Base-by-base conservation (phyloP, 2,329 filamentous ascomycete species). In the Cryphonectria naterciae region DNA sequence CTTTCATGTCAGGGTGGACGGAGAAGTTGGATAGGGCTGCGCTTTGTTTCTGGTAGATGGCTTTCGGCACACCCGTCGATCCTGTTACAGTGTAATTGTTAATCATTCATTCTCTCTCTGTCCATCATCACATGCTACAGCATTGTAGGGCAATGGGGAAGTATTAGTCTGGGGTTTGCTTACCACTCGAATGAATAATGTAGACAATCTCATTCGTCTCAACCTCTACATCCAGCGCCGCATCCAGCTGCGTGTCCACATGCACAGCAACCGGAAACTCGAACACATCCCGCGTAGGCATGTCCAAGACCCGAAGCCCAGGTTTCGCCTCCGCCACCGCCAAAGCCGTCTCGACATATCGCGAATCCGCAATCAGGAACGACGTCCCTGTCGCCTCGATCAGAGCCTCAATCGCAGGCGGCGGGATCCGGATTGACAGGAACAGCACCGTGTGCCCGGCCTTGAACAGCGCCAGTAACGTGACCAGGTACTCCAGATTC, bases 31-130 rank as follows among this genome's bases (percentile, higher is more conserved):
- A 80, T 11, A 90, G 77, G 8, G 83, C 84, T 17, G 84, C 82
- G 13, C 78, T 76, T 68, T 91, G 87, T 0, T 85, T 87, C 65
- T 88, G 85, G 70, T 84, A 88, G 62, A 91, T 90, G 0, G 89
- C 88, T 72, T 91, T 91, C 0, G 89, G 89, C 0, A 91, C 80
- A 0, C 89, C 88, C 0, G 89, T 90, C 0, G 86, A 88, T 10
- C 89, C 88, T 37, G 75, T 49, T 8, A 22, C 6, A 39, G 75
- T 17, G 41, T n/a, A 77, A 2, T 75, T 5, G 79, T 79, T n/a
- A 80, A 80, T 43, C 70, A 62, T 37, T 68, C 70, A 41, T 37
- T 1, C 8, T 10, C 25, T 4, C 10, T 11, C 11, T 2, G 37
- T 2, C 11, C 10, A 39, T 39, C 10, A 39, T 39, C 37, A 39